Conservation (phyloP, 352 stramenopile genomes). For the Phytopythium kandeliae region DNA sequence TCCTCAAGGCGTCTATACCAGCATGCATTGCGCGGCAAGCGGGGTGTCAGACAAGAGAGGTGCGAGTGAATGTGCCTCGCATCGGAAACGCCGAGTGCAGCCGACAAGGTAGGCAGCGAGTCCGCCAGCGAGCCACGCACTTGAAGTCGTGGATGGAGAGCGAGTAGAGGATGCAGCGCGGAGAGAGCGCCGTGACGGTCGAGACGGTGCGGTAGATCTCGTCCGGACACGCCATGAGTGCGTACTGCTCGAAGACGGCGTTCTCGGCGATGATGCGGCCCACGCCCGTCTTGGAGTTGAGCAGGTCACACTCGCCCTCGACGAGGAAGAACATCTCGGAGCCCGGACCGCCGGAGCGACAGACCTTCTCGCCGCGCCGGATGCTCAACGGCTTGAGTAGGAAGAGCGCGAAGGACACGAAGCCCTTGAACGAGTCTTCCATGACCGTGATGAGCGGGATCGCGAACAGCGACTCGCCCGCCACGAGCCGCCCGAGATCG, state of each 20-base stretch:
- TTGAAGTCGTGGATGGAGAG: slow-evolving; percentile 74
- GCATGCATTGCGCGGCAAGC: neutral
- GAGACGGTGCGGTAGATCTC: slow-evolving; percentile 77
- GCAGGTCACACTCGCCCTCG: slow-evolving; percentile 74
- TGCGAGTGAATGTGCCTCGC: too few relatives aligned
- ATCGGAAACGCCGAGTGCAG: too few relatives aligned
- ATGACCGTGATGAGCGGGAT: slow-evolving; percentile 84
- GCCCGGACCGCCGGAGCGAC: slow-evolving; percentile 57
- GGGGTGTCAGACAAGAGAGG: too few relatives aligned
- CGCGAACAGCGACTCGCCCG: slow-evolving; percentile 64
- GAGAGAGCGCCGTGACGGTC: slow-evolving; percentile 58
- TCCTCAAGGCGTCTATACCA: slow-evolving; percentile 50
- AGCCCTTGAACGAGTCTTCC: slow-evolving; percentile 85
- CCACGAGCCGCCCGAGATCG: slow-evolving; percentile 72
- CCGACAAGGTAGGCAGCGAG: too few relatives aligned
- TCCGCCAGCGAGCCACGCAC: slow-evolving; percentile 24
- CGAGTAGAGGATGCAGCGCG: slow-evolving; percentile 76
- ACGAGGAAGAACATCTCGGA: slow-evolving; percentile 84
- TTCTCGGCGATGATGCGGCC: slow-evolving; percentile 64
- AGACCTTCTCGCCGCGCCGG: slow-evolving; percentile 63
- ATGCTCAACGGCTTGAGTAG: slow-evolving; percentile 75
- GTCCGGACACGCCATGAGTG: slow-evolving; percentile 55
- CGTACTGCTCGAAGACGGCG: slow-evolving; percentile 79
- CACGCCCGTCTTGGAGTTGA: slow-evolving; percentile 57
- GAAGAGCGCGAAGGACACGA: slow-evolving; percentile 85